Percentiles rank a stretch among this genome's conserved stretches.
Evolutionary conservation across 2,329 filamentous ascomycete genomes (phyloP).

Genomic region (Trichoderma sp.): DNA sequence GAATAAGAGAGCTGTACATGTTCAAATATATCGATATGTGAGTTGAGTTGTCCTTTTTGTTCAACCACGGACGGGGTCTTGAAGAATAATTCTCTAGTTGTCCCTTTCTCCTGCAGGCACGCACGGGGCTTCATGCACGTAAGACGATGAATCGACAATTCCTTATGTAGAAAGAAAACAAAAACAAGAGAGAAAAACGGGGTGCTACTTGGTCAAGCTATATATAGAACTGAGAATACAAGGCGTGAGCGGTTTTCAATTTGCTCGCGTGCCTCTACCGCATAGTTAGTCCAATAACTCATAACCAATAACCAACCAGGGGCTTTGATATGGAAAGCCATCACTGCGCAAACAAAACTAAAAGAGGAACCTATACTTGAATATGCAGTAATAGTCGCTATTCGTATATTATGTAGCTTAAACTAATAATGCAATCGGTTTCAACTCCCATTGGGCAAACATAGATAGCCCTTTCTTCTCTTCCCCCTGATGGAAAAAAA

Average conservation of each 20-base stretch:
- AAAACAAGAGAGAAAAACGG: background rate
- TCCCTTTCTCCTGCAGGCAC: background rate
- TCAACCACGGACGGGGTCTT: background rate
- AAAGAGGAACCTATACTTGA: background rate
- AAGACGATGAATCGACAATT: background rate
- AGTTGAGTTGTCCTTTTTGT: too few species aligned
- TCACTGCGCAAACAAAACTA: background rate
- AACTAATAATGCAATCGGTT: background rate
- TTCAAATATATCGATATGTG: background rate
- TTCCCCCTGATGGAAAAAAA: background rate
- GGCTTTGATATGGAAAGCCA: background rate
- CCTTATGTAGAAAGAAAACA: background rate
- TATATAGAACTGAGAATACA: background rate
- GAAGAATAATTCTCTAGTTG: background rate
- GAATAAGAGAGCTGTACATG: background rate
- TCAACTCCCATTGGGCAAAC: background rate
- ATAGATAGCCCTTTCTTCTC: background rate
- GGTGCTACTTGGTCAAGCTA: background rate
- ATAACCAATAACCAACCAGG: background rate
- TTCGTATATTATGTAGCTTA: background rate
- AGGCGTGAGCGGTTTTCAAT: background rate
- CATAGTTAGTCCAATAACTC: background rate
- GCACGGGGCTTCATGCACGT: background rate
- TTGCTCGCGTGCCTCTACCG: background rate
- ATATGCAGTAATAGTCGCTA: background rate